Conservation (phyloP, 1,284 basidiomycete species). For the Pyrrhoderma lamaoense region DNA sequence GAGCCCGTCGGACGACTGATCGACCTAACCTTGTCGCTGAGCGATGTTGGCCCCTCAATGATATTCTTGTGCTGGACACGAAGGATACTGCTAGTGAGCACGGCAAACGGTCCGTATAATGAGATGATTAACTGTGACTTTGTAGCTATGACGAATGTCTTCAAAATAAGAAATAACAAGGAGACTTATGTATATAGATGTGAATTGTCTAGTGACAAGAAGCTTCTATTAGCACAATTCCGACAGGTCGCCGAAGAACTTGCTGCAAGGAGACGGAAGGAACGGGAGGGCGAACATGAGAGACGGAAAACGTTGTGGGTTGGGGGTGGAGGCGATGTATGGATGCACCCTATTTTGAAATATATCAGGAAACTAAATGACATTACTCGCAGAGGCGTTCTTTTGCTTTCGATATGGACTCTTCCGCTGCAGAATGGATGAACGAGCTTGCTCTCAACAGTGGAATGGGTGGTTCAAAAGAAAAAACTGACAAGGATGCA, state of each 20-base stretch:
- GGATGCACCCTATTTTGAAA: constrained; percentile 22
- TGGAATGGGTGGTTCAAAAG: constrained; percentile 52
- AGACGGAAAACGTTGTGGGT: constrained; percentile 76
- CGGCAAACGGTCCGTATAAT: neutral
- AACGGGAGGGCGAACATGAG: constrained; percentile 87
- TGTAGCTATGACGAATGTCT: constrained; percentile 85
- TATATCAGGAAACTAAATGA: neutral
- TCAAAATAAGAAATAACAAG: constrained; percentile 91
- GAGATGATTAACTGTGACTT: constrained; percentile 1
- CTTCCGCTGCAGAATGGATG: constrained; percentile 65
- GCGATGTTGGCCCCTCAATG: constrained; percentile 84
- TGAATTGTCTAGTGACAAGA: constrained; percentile 79
- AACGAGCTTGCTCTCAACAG: constrained; percentile 51
- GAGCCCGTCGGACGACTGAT: constrained; percentile 42
- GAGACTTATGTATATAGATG: constrained; percentile 93
- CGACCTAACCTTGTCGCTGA: constrained; percentile 84
- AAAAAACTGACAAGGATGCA: constrained; percentile 69
- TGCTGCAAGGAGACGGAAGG: constrained; percentile 79
- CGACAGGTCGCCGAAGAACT: constrained; percentile 90
- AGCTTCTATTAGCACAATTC: constrained; percentile 77
- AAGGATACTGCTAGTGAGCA: constrained; percentile 85
- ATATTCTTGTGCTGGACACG: constrained; percentile 91
- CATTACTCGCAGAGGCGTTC: constrained; percentile 20
- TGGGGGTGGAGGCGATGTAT: constrained; percentile 46
- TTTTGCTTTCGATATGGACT: constrained; percentile 25